Evolutionary conservation across 192 early-diverging fungal genomes (phyloP), one percentile per base, ranked within the genome.

Genomic region (Rhizophagus clarus): DNA sequence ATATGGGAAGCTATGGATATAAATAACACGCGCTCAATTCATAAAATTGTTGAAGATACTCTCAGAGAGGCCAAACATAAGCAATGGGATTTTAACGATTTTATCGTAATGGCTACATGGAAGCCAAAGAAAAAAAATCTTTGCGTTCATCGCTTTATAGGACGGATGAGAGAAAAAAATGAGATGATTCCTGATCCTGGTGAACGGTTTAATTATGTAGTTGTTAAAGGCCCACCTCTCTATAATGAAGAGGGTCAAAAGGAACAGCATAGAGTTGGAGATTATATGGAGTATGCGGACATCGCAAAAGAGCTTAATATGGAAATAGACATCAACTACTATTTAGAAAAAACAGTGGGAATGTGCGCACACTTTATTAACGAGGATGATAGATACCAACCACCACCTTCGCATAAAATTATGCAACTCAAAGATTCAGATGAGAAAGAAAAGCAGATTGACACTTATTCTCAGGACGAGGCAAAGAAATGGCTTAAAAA

Each of bases 21-120:
- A 0, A 4, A 73, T 42, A 73, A 73, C 47, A 49, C 34, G 10
- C 40, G n/a, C 0, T 22, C 45, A 3, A 47, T 73, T 3, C 71
- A 73, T 45, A 0, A 73, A 49, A 73, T 73, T 73, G 71, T 73
- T 42, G 37, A 73, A 73, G 45, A 73, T 22, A 24, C 28, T 73
- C 71, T 73, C 0, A 47, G 20, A 45, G 45, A 15, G 0, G n/a
- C 10, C 1, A 0, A 45, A 22, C 9, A 70, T 7, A 4, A 73
- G 47, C 4, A 61, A 31, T 40, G 45, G 71, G 31, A 61, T 9
- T 73, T 47, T 12, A 24, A 9, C 8, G 10, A 73, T 4, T 73
- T 73, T 73, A 73, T 73, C 15, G 14, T 0, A n/a, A 73, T 17
- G 45, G 34, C 0, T 42, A 47, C 22, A 9, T 73, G 71, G 71